Base-by-base conservation (phyloP, 163 green algal genomes). In the Prototheca stagnorum region DNA sequence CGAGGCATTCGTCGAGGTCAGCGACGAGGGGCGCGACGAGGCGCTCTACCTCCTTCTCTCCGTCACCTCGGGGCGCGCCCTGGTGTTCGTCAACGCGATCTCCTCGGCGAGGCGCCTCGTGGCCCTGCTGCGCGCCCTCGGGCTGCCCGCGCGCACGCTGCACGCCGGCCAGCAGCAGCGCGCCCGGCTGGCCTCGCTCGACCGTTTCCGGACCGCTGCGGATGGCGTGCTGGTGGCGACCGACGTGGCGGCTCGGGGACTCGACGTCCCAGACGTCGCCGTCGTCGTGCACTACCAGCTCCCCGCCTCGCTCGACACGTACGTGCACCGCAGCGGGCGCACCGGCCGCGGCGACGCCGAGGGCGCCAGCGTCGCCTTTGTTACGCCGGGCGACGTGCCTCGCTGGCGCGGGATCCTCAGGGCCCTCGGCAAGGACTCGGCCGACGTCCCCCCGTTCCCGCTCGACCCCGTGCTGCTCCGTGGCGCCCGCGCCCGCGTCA, bases 11-110 rank as follows among this genome's bases (percentile, higher is more conserved):
- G 28, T 90, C n/a, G 20, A 57, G 0, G 83, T 71, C 49, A 54
- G 52, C 33, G 79, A 95, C 20, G 56, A n/a, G 1, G 74, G 90
- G 34, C 75, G 82, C 3, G 88, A 97, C 57, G 75, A 72, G 39
- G 39, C 72, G 11, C 69, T 96, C 43, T 94, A 93, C 65, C 87
- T 84, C 59, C 53, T 95, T 24, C 67, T 95, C 28, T 53, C 68
- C n/a, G 41, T 51, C 48, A 65, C 78, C 40, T 56, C 56, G 25
- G 72, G 57, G 45, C 46, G 59, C 22, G 61, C 62, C 61, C 70
- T 94, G 2, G 73, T 96, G 16, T 97, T 97, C 71, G 80, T 85
- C 25, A 95, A 95, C 47, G 82, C 88, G 16, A 82, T 97, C 40
- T 81, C 66, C 14, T 59, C 82, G 3, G 64, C 92, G 39, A 72